Evolutionary conservation across 345 rosid species (phyloP).

Genomic region (Citrus hindsii): DNA sequence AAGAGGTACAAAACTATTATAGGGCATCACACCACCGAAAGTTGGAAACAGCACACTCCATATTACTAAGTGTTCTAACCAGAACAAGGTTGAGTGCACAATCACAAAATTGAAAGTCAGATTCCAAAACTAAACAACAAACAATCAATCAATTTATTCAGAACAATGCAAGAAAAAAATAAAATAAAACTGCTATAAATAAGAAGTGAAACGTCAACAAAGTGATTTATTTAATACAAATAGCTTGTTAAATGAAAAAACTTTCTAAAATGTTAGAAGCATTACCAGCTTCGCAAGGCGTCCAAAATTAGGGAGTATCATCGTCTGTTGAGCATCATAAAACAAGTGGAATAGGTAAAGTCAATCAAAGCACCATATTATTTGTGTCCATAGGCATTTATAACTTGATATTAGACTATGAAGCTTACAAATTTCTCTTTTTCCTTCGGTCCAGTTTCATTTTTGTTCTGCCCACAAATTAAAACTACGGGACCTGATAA

Average conservation of each 20-base stretch:
- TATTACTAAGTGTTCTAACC: not conserved
- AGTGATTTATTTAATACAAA: not conserved
- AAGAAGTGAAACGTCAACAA: not conserved
- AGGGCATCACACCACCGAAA: not conserved
- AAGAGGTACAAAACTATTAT: not conserved
- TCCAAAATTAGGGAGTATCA: conserved; percentile 89
- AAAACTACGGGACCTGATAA: conserved; percentile 79
- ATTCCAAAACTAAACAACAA: not conserved
- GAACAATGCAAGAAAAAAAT: not conserved
- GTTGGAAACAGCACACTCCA: not conserved
- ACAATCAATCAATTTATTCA: not conserved
- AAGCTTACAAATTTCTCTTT: conserved; percentile 80
- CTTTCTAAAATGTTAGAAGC: conserved; percentile 7
- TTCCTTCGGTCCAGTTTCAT: conserved; percentile 76
- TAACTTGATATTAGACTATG: conserved; percentile 7
- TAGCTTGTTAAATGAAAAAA: not conserved
- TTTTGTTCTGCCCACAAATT: conserved; percentile 87
- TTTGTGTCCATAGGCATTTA: not conserved
- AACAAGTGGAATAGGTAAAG: not conserved
- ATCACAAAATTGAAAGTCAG: not conserved
- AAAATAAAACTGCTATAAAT: not conserved
- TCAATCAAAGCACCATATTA: not conserved
- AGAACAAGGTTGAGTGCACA: not conserved
- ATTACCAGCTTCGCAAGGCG: conserved; percentile 88
- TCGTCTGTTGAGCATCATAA: conserved; percentile 55